phyloP scores from a whole-genome alignment of 345 rosid genomes.

The Fremontodendron californicum region DNA sequence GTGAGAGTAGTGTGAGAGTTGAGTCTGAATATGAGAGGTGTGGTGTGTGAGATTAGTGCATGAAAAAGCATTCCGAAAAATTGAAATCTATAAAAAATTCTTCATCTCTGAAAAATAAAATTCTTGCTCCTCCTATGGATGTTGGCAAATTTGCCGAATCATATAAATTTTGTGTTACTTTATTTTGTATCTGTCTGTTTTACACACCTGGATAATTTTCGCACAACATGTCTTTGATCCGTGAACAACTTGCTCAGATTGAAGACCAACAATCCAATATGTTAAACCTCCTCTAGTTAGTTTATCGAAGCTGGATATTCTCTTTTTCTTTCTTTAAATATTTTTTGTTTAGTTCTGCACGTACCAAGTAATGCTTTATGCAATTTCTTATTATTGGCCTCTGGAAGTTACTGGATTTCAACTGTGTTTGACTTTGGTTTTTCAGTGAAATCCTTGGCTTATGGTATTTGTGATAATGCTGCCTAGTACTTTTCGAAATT shows the following conservation, averaged over 20 bases:
- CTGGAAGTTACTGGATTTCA: background rate
- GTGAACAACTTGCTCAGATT: constrained; percentile 69
- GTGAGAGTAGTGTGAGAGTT: too few relatives aligned
- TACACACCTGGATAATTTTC: too few relatives aligned
- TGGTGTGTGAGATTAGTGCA: too few relatives aligned
- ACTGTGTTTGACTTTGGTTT: background rate
- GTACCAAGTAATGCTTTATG: background rate
- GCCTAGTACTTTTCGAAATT: background rate
- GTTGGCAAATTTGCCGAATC: too few relatives aligned
- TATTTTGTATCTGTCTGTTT: too few relatives aligned
- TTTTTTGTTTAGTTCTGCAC: background rate
- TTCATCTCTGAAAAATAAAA: too few relatives aligned
- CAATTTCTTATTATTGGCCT: background rate
- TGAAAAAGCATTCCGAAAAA: too few relatives aligned
- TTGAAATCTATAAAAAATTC: too few relatives aligned
- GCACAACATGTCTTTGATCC: too few relatives aligned
- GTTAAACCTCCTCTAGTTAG: constrained; percentile 74
- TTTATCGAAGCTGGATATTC: constrained; percentile 1
- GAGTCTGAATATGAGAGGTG: too few relatives aligned
- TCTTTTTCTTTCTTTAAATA: background rate
- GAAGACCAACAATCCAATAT: constrained; percentile 81
- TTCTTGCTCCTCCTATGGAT: too few relatives aligned
- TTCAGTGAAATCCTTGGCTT: background rate
- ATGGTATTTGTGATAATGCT: background rate
- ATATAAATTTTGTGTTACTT: too few relatives aligned